These are phyloP conservation scores for Heracleum sosnowskyi DNA, from an alignment of 129 eudicot species.

Conservation along the genomic window DNA sequence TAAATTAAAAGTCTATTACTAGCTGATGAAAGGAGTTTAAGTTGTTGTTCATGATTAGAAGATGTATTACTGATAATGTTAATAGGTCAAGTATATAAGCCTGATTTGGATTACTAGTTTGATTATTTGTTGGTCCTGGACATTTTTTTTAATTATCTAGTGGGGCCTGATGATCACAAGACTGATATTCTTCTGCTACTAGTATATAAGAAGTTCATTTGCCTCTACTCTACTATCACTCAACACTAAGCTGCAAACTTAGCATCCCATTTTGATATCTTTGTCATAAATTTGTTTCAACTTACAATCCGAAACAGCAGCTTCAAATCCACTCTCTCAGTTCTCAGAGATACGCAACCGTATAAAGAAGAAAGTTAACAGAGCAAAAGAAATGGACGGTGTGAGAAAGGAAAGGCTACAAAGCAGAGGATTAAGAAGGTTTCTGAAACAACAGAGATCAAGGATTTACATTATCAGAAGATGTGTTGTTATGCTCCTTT, in stretches of 20 bases:
- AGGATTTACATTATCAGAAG: constrained; percentile 57
- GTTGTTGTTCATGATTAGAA: too few species aligned
- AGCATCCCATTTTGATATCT: neutral
- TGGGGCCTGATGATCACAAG: constrained; percentile 13
- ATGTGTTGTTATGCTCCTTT: constrained; percentile 61
- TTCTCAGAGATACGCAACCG: neutral
- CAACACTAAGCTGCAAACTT: constrained; percentile 1
- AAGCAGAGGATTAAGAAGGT: constrained; percentile 44
- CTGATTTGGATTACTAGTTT: too few species aligned
- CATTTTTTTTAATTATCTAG: neutral
- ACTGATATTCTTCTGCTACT: neutral
- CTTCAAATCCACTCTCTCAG: neutral
- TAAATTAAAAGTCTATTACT: too few species aligned
- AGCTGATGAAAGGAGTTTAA: neutral
- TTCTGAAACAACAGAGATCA: constrained; percentile 57
- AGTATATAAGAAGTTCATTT: constrained; percentile 2
- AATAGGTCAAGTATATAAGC: too few species aligned
- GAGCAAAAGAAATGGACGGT: constrained; percentile 13
- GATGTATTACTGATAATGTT: too few species aligned
- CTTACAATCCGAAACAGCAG: neutral
- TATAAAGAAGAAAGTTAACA: neutral
- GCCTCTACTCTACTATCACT: constrained; percentile 1
- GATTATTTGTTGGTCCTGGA: neutral
- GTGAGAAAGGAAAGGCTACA: constrained; percentile 28
- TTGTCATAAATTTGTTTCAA: neutral